Evolutionary conservation across 352 stramenopile species (phyloP), one percentile per base, ranked within the genome.

Genomic region (Aphanomyces invadans): DNA sequence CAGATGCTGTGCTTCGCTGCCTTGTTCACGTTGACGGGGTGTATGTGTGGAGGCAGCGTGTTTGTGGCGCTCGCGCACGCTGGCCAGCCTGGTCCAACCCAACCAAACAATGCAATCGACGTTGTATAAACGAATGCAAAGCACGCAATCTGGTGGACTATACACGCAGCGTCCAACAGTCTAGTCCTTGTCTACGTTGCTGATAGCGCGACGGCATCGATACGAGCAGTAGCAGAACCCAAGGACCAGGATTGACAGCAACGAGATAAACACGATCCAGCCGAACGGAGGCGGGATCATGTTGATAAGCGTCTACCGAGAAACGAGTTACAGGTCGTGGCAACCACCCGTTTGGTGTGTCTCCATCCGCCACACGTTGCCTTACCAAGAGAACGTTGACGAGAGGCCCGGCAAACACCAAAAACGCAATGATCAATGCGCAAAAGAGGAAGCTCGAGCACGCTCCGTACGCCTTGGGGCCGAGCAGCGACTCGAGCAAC

Each of bases 401-500:
- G 29, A 91, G 69, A 49, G 85, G 85, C 9, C 80, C 85, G 2
- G 79, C 76, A 49, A 91, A 86, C 53, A 92, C 72, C 45, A 90
- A 49, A 3, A 91, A 68, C 42, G 77, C 68, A 29, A 89, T 46
- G 39, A 88, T 74, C 5, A 84, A 31, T 15, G 74, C 73, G 68
- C 78, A 89, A 0, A 87, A 53, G 38, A 90, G 65, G 52, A 82
- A 83, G 0, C 78, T 90, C 11, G 80, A 77, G 36, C 90, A 90
- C 23, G 75, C 73, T 54, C 74, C 74, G 59, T 88, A 90, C 71
- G 82, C 85, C 71, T 86, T 86, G 17, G 82, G 79, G 0, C 85
- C 85, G 72, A 93, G 80, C 52, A 90, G 56, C 12, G 81, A 81
- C 62, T 93, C 76, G 28, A 93, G 64, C 57, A 93, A 83, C 65